Base-by-base conservation (phyloP, 371 early-diverging fungal genomes). In the Mucor mucedo region DNA sequence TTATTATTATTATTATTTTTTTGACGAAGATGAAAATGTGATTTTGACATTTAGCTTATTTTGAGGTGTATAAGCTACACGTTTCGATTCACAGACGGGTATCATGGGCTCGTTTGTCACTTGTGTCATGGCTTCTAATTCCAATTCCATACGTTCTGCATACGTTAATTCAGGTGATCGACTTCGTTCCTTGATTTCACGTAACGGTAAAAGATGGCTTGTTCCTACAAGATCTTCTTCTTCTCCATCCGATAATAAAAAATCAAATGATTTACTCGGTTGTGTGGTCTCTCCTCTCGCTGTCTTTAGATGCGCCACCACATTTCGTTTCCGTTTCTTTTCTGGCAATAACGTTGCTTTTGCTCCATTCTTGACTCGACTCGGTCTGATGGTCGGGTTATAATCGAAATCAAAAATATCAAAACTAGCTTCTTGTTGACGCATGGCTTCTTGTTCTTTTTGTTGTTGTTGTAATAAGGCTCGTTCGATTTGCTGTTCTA, bases 301-400 rank as follows among this genome's bases (percentile, higher is more conserved):
- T 6, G 47, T 55, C 48, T 71, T 67, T 13, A 71, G 50, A 35
- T 63, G 71, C 0, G 64, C 59, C 5, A 71, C 64, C 13, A 71
- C 40, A 10, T 71, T 71, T n/a, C 52, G 42, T 21, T 71, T 71
- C 4, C 63, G 63, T 50, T 64, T 64, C 41, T 70, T 70, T 58
- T 40, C 30, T 41, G 29, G 45, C 28, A 14, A 40, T 35, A 56
- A 21, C 13, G 45, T 35, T 2, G 48, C 21, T 11, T 45, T 27
- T n/a, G n/a, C n/a, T n/a, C n/a, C n/a, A n/a, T n/a, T 21, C 21
- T 21, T 21, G 21, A 21, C 21, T 21, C 21, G 21, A 21, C 21
- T 21, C 0, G 21, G 21, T 21, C 21, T 21, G 0, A 21, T 21
- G 0, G 21, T 21, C 32, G 63, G 63, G 13, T 48, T 32, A 33